Evolutionary conservation across 2,329 filamentous ascomycete species (phyloP).

Genomic region (Aspergillus sp.): DNA sequence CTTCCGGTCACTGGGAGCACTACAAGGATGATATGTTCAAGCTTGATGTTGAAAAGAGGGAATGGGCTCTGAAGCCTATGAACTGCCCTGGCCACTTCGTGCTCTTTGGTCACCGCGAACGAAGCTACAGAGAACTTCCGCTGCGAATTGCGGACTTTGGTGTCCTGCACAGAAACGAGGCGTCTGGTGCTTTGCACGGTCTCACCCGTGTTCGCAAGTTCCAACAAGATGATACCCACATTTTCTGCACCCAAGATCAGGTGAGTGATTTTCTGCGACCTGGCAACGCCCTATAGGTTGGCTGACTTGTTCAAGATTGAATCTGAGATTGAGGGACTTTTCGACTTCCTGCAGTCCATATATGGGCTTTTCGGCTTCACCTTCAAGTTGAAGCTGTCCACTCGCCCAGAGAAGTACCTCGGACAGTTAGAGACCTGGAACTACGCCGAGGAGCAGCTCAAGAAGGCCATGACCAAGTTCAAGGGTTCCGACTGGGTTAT

Average conservation of each 20-base stretch:
- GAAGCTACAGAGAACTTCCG: constrained; percentile 87
- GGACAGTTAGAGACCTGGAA: constrained; percentile 89
- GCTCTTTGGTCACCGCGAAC: constrained; percentile 80
- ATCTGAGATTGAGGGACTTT: constrained; percentile 77
- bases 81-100: constrained; percentile 96
- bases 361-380: constrained; percentile 84
- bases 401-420: constrained; percentile 84
- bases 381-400: constrained; percentile 95
- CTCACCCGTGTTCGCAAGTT: constrained; percentile 92
- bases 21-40: constrained; percentile 96
- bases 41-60: constrained; percentile 79
- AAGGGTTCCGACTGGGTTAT: constrained; percentile 78
- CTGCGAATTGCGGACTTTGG: constrained; percentile 95
- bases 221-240: constrained; percentile 95
- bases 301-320: constrained; percentile 53
- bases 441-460: constrained; percentile 79
- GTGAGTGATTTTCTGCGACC: constrained; percentile 30
- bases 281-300: neutral
- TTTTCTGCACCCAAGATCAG: constrained; percentile 88
- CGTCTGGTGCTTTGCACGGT: constrained; percentile 86
- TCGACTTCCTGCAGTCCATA: constrained; percentile 82
- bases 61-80: constrained; percentile 92
- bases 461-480: constrained; percentile 79
- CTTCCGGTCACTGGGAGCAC: constrained; percentile 90
- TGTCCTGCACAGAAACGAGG: constrained; percentile 92